A percentile compares a stretch with the other conserved stretches of the same genome.
phyloP scores from a whole-genome alignment of 306 rosid species.

The Vigna nakashimae region DNA sequence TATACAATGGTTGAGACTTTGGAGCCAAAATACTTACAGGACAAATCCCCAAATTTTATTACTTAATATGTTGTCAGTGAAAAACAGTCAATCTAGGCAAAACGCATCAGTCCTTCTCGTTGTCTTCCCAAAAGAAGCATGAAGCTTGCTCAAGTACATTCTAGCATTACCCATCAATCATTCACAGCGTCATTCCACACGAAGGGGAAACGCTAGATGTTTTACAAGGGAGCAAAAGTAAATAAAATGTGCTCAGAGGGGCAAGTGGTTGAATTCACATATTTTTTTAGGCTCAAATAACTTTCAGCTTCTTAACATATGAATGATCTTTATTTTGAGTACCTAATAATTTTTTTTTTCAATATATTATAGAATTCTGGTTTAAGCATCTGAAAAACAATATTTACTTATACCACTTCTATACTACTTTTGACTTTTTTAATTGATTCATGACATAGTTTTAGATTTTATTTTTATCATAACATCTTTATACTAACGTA shows the following conservation, averaged over 20 bases:
- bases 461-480: no score
- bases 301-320: no score
- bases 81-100: not conserved
- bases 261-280: not conserved
- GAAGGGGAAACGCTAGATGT: not conserved
- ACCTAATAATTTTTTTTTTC: no score
- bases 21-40: not conserved
- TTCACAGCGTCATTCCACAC: not conserved
- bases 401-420: no score
- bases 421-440: no score
- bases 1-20: not conserved
- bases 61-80: not conserved
- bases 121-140: not conserved
- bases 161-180: not conserved
- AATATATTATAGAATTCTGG: no score
- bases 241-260: not conserved
- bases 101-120: not conserved
- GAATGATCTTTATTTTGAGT: no score
- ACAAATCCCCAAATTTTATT: not conserved
- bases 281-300: not conserved
- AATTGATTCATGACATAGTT: no score
- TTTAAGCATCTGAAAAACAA: no score
- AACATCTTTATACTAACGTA: no score
- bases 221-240: not conserved
- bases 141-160: not conserved